Evolutionary conservation across 331 rosid species (phyloP).

Genomic region (Telfairia occidentalis): DNA sequence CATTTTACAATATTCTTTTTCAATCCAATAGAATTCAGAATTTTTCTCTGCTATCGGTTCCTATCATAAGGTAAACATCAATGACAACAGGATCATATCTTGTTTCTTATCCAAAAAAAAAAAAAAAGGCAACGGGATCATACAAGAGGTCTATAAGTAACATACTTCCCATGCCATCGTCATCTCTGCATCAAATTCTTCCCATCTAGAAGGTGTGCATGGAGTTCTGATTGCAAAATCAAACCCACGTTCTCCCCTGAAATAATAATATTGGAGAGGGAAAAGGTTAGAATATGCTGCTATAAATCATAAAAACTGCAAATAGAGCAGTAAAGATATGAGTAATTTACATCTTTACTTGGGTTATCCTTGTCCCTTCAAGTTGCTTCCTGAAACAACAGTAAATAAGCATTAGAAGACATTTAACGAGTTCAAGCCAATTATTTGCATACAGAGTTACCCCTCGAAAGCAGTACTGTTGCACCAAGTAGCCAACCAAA

Average conservation of each 20-base stretch:
- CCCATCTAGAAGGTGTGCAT: constrained; percentile 77
- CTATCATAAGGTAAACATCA: constrained; percentile 5
- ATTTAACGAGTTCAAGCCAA: constrained; percentile 8
- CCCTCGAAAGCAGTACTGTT: constrained; percentile 73
- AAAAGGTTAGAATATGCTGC: background rate
- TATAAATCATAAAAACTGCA: constrained; percentile 11
- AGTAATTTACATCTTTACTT: constrained; percentile 48
- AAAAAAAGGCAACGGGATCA: background rate
- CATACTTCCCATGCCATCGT: constrained; percentile 87
- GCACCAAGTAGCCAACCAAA: constrained; percentile 90
- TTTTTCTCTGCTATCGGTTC: background rate
- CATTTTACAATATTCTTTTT: background rate
- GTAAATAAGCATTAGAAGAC: constrained; percentile 19
- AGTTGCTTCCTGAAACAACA: constrained; percentile 63
- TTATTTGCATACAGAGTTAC: constrained; percentile 26
- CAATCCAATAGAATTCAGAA: background rate
- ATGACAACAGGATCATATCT: background rate
- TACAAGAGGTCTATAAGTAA: constrained; percentile 9
- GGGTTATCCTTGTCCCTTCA: constrained; percentile 82
- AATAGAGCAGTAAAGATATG: constrained; percentile 12
- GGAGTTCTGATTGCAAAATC: constrained; percentile 91
- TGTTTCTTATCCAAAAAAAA: no score
- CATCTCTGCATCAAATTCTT: constrained; percentile 85
- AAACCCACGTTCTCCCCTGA: constrained; percentile 57
- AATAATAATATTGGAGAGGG: constrained; percentile 4